Conservation (phyloP, 163 green algal genomes). For the Scenedesmus sp. region DNA sequence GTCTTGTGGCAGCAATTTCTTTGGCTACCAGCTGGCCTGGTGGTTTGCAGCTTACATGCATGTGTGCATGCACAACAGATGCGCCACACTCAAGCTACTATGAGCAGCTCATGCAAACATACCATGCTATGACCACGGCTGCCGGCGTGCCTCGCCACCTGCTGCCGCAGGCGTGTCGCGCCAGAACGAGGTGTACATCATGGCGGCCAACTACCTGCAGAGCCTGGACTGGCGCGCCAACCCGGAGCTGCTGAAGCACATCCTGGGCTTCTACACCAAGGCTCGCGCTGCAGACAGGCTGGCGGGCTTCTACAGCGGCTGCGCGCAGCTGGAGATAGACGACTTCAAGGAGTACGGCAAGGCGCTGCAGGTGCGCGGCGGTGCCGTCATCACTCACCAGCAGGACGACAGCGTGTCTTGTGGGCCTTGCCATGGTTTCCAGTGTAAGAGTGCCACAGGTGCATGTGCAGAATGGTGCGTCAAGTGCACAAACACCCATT, state of each 20-base stretch:
- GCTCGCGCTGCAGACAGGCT: slow-evolving; percentile 72
- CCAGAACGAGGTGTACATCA: slow-evolving; percentile 83
- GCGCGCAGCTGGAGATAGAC: slow-evolving; percentile 88
- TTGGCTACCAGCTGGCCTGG: neutral
- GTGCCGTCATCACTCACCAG: neutral
- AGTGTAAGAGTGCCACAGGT: too few relatives aligned
- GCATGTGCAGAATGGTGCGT: too few relatives aligned
- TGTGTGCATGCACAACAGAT: neutral
- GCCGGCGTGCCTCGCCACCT: neutral
- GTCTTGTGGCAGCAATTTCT: neutral
- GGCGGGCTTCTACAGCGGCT: slow-evolving; percentile 83
- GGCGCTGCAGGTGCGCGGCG: slow-evolving; percentile 68
- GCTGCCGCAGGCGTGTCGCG: slow-evolving; percentile 70
- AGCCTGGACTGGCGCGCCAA: slow-evolving; percentile 85
- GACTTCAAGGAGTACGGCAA: slow-evolving; percentile 87
- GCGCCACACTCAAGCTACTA: neutral
- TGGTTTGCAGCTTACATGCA: neutral
- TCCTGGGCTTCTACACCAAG: slow-evolving; percentile 89
- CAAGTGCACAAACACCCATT: too few relatives aligned
- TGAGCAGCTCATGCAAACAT: neutral
- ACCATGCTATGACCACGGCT: neutral
- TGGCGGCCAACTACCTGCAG: slow-evolving; percentile 90
- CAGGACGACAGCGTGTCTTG: too few relatives aligned
- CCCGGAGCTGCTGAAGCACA: slow-evolving; percentile 80
- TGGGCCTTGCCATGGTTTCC: too few relatives aligned